Evolutionary conservation across 352 stramenopile genomes (phyloP).

Genomic region (Phytophthora capsici): DNA sequence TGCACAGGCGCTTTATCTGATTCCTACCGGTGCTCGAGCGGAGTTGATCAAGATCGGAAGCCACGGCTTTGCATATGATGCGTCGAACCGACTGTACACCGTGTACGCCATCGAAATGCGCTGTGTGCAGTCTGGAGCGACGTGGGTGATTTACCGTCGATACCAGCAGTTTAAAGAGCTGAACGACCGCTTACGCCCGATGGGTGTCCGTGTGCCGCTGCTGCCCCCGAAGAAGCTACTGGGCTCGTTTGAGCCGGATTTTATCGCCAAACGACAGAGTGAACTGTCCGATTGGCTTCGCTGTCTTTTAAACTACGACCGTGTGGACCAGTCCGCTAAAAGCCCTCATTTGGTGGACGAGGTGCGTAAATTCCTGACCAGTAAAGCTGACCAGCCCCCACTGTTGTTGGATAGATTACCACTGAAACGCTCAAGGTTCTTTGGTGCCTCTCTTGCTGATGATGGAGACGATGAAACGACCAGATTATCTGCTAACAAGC

Average conservation of each 20-base stretch:
- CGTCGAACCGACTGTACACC: slow-evolving; percentile 77
- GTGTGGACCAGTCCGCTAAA: slow-evolving; percentile 71
- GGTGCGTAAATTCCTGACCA: slow-evolving; percentile 82
- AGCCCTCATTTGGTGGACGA: slow-evolving; percentile 83
- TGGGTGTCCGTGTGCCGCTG: slow-evolving; percentile 76
- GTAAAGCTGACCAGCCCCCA: slow-evolving; percentile 83
- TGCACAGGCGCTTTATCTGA: slow-evolving; percentile 81
- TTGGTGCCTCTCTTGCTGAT: slow-evolving; percentile 65
- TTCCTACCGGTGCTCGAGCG: slow-evolving; percentile 65
- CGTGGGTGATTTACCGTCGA: slow-evolving; percentile 83
- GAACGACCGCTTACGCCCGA: slow-evolving; percentile 63
- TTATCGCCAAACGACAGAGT: slow-evolving; percentile 74
- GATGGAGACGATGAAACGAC: slow-evolving; percentile 54
- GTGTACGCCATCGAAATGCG: slow-evolving; percentile 84
- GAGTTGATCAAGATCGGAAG: slow-evolving; percentile 82
- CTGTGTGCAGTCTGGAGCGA: slow-evolving; percentile 73
- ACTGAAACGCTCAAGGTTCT: slow-evolving; percentile 71
- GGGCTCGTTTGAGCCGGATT: slow-evolving; percentile 83
- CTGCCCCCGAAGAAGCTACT: slow-evolving; percentile 87
- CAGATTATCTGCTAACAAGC: slow-evolving; percentile 32
- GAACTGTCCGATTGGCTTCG: slow-evolving; percentile 78
- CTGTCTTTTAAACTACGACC: slow-evolving; percentile 71
- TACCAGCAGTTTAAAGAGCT: slow-evolving; percentile 88
- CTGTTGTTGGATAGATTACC: slow-evolving; percentile 73
- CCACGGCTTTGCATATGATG: slow-evolving; percentile 80